Evolutionary conservation across 202 grass and related monocot genomes (phyloP), one percentile per base, ranked within the genome.

Genomic region (Setaria viridis): DNA sequence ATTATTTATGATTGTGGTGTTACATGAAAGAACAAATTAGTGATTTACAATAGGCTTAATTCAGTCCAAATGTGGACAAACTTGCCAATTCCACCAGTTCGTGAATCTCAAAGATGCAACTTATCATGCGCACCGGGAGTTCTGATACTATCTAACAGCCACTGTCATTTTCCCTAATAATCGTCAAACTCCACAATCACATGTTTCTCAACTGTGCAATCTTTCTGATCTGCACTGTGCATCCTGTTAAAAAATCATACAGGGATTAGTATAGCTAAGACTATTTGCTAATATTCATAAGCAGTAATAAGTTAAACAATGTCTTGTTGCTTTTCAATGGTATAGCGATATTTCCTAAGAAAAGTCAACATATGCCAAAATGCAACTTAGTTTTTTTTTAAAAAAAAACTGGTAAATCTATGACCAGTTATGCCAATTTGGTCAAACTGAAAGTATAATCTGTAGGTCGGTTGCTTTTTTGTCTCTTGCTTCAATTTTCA

Each of bases 81-180:
- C 49, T 46, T 74, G 39, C 35, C 7, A 56, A 66, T 25, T 35
- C 43, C 13, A 81, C 46, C 21, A 66, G n/a, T 80, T 80, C 21
- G 48, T 67, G 7, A 78, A 78, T 70, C 21, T 83, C n/a, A 37
- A 88, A 53, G 12, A 72, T 88, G 74, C 37, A 88, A 79, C 49
- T 63, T 47, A 20, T 80, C 57, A 43, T 13, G 57, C 29, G 30
- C 33, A 59, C 43, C 11, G 30, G 41, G 21, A 9, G 9, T 47
- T 20, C 72, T 49, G 30, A 65, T 48, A 56, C 45, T 76, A 72
- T 41, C 59, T 63, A 30, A 56, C 45, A 47, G 15, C 63, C 30
- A 54, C 32, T 54, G 15, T 33, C 58, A 12, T 62, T 72, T 80
- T 74, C 25, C 9, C 8, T 75, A 55, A 16, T 39, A 54, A 7